These are phyloP conservation scores for Venturia carpophila DNA, from an alignment of 2,329 filamentous ascomycete species.

Conservation along the genomic window DNA sequence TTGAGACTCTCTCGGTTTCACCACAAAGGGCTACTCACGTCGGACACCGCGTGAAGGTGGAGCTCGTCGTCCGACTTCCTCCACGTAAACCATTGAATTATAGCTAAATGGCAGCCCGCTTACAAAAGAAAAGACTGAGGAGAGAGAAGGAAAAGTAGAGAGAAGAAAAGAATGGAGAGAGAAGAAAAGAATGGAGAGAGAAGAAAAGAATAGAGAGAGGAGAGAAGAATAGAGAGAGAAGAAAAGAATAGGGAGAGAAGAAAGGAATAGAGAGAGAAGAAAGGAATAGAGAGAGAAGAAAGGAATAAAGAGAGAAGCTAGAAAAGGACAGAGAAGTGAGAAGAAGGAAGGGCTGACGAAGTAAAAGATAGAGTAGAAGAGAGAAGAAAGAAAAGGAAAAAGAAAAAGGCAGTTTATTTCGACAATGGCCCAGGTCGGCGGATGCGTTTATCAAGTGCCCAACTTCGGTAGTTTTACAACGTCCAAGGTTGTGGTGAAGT, in stretches of 20 bases:
- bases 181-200: background rate
- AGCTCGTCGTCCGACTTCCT: slow-evolving; percentile 11
- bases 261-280: background rate
- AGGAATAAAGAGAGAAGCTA: background rate
- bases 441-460: slow-evolving; percentile 1
- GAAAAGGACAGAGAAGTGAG: background rate
- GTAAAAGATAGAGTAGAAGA: too few species aligned
- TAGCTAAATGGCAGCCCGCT: background rate
- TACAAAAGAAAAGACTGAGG: slow-evolving; percentile 1
- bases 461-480: slow-evolving; percentile 2
- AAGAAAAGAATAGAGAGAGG: background rate
- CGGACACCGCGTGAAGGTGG: slow-evolving; percentile 11
- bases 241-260: background rate
- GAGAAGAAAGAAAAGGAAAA: background rate
- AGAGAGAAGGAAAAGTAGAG: background rate
- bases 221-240: background rate
- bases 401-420: background rate
- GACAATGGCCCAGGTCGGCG: background rate
- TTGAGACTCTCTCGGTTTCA: background rate
- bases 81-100: background rate
- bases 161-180: background rate
- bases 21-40: slow-evolving; percentile 4
- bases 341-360: too few species aligned
- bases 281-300: background rate
- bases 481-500: background rate